Evolutionary conservation across 2,329 filamentous ascomycete genomes (phyloP).

Genomic region (Trichoderma sp.): DNA sequence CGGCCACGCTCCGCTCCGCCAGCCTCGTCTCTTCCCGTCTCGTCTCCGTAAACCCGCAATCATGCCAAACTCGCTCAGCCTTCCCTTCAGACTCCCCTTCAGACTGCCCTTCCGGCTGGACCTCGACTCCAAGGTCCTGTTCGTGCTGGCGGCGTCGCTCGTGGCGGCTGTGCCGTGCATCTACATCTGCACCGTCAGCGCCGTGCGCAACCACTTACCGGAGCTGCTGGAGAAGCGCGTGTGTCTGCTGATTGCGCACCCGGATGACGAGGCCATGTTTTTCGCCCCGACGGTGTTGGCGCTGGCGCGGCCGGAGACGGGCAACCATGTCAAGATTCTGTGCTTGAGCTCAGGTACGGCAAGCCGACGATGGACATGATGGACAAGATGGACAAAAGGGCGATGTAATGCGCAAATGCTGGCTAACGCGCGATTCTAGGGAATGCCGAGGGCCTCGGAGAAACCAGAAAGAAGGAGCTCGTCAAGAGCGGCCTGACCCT

Average conservation of each 20-base stretch:
- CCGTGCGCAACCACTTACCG: slow-evolving; percentile 56
- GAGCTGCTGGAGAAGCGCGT: slow-evolving; percentile 78
- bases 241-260: slow-evolving; percentile 90
- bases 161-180: slow-evolving; percentile 46
- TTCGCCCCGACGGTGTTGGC: slow-evolving; percentile 85
- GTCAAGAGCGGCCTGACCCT: slow-evolving; percentile 74
- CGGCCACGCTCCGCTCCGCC: not conserved
- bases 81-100: slow-evolving; percentile 9
- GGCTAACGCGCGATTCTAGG: slow-evolving; percentile 40
- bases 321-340: slow-evolving; percentile 91
- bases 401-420: not conserved
- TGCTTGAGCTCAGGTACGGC: slow-evolving; percentile 77
- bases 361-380: not conserved
- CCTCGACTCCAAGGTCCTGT: slow-evolving; percentile 2
- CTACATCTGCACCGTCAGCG: slow-evolving; percentile 50
- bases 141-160: slow-evolving; percentile 28
- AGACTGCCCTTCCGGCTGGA: slow-evolving; percentile 4
- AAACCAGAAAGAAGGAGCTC: slow-evolving; percentile 78
- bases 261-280: slow-evolving; percentile 99
- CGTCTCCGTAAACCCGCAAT: not conserved
- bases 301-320: slow-evolving; percentile 73
- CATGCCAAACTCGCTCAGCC: slow-evolving; percentile 12
- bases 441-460: slow-evolving; percentile 82
- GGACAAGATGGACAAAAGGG: not conserved
- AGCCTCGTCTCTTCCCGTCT: not conserved